A percentile compares a stretch with the other conserved stretches of the same genome.
phyloP scores from a whole-genome alignment of 75 land plant species.

The Isoetes taiwanensis region DNA sequence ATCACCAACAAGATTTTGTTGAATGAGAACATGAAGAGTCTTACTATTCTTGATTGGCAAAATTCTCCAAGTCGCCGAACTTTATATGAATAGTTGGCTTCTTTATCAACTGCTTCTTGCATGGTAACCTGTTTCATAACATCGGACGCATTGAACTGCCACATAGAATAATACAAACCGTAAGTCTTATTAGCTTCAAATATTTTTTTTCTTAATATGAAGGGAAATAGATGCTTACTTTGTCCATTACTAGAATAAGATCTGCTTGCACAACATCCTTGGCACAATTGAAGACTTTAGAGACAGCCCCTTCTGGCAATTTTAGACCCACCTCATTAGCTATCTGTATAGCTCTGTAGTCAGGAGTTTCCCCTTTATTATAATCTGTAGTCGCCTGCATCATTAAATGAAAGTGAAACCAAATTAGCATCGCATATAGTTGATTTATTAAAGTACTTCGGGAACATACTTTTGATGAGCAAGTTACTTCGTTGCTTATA shows the following conservation, averaged over 20 bases:
- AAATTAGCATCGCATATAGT: too few species aligned
- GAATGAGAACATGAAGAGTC: too few species aligned
- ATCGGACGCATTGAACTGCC: conserved; percentile 33
- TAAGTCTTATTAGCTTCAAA: not conserved
- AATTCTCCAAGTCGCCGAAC: conserved; percentile 26
- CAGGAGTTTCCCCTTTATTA: conserved; percentile 23
- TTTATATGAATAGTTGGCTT: conserved; percentile 16
- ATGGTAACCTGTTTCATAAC: conserved; percentile 23
- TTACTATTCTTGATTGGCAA: conserved; percentile 18
- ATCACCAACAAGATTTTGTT: too few species aligned
- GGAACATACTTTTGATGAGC: conserved; percentile 18
- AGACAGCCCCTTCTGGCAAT: conserved; percentile 16
- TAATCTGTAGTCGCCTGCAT: conserved; percentile 29
- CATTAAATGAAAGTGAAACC: too few species aligned
- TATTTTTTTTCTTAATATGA: too few species aligned
- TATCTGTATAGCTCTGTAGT: conserved; percentile 14
- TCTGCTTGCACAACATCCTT: conserved; percentile 21
- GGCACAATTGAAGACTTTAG: conserved; percentile 19
- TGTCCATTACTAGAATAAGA: conserved; percentile 24
- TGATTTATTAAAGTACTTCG: not conserved
- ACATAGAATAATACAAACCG: not conserved
- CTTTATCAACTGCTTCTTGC: conserved; percentile 27
- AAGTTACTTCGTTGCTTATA: conserved; percentile 13
- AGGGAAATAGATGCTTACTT: too few species aligned
- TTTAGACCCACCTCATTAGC: conserved; percentile 22